A percentile compares a stretch with the other conserved stretches of the same genome.
These are phyloP conservation scores for Balamuthia mandrillaris DNA, from an alignment of 208 protist genomes.

Conservation along the genomic window DNA sequence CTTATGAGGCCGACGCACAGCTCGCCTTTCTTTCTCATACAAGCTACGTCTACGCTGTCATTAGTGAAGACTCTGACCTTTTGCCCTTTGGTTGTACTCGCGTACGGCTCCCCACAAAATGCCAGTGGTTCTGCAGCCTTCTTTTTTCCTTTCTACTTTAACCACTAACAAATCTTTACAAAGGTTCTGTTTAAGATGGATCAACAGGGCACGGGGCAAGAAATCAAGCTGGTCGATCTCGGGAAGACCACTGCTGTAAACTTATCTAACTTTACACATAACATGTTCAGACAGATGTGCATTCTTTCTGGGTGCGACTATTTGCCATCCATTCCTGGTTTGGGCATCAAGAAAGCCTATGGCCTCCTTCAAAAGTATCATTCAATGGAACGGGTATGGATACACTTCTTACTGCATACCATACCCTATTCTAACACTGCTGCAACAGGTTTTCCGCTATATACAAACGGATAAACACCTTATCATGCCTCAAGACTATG, in stretches of 20 bases:
- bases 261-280: slow-evolving; percentile 71
- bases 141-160: no score
- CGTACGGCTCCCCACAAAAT: no score
- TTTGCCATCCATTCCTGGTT: slow-evolving; percentile 74
- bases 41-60: slow-evolving; percentile 84
- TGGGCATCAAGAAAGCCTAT: slow-evolving; percentile 37
- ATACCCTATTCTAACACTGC: not conserved
- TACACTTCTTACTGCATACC: not conserved
- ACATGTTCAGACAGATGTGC: slow-evolving; percentile 87
- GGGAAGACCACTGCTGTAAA: slow-evolving; percentile 18
- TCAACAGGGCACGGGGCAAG: slow-evolving; percentile 61
- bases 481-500: slow-evolving; percentile 7
- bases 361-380: slow-evolving; percentile 4
- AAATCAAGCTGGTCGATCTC: slow-evolving; percentile 45
- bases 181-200: slow-evolving; percentile 76
- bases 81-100: slow-evolving; percentile 84
- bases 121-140: no score
- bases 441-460: not conserved
- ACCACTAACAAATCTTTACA: not conserved
- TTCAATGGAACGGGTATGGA: not conserved
- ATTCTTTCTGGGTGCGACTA: slow-evolving; percentile 97
- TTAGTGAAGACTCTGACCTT: slow-evolving; percentile 98
- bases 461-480: not conserved
- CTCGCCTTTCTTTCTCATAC: slow-evolving; percentile 88
- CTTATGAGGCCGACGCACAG: slow-evolving; percentile 99